Base-by-base conservation (phyloP, 208 protist species). In the Leishmania arabica region DNA sequence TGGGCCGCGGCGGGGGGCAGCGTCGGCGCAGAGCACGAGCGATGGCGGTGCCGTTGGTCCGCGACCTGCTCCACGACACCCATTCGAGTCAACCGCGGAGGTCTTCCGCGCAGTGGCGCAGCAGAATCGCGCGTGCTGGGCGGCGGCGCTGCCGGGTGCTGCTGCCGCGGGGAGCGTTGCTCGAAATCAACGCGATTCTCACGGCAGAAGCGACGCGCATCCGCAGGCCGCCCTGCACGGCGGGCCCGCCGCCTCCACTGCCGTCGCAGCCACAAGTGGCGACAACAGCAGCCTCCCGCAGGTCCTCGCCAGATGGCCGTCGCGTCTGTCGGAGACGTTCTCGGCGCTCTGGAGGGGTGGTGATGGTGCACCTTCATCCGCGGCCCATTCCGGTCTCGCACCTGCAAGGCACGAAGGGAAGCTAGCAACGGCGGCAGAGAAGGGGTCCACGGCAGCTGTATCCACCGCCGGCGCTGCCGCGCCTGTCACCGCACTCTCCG, bases 311-410 rank as follows among this genome's bases (percentile, higher is more conserved):
- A 72, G 15, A 37, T 71, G 78, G 77, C 78, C 82, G 15, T 81
- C 82, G 37, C 82, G 77, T 9, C 74, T 86, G 11, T 82, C 82
- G 7, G 82, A 86, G 42, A 82, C 77, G 24, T 72, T 86, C 66
- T 79, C 73, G 9, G 72, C 78, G 47, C 66, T 86, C 65, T 86
- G 82, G 82, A 56, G 78, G 11, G 49, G 81, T 37, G 40, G 65
- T 31, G 58, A 62, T n/a, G 34, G 72, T 37, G 53, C 65, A 19
- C 40, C 45, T 56, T 40, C 62, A 4, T 24, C 71, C 21, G 69
- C 3, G 27, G 24, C 40, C 69, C 69, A 53, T 27, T 51, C 27
- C 8, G 21, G 42, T 49, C 21, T 15, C 21, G 51, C 31, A 47
- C 72, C 72, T 42, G n/a, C 34, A 40, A 40, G 17, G 21, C 15